Conservation (phyloP, 2,329 filamentous ascomycete genomes). For the Pyrenophora graminea region DNA sequence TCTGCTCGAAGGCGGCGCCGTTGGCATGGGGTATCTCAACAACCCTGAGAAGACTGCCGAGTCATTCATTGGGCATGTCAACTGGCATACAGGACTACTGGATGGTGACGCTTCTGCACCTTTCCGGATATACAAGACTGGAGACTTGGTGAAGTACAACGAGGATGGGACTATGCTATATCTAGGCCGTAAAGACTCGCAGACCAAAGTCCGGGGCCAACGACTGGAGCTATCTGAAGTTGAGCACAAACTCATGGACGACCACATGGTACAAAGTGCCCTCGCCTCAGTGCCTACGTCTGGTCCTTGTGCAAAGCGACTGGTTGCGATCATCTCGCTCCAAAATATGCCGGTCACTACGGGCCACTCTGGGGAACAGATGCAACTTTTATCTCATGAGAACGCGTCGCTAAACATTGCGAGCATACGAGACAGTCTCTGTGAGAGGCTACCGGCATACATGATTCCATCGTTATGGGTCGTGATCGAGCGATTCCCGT, state of each 20-base stretch:
- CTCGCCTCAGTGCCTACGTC: constrained; percentile 33
- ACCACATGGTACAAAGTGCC: constrained; percentile 33
- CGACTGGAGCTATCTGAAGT: constrained; percentile 53
- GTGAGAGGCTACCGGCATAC: constrained; percentile 37
- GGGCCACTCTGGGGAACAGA: background rate
- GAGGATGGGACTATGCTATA: constrained; percentile 42
- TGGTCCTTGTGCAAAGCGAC: constrained; percentile 39
- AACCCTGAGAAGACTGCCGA: constrained; percentile 38
- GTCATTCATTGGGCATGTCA: constrained; percentile 29
- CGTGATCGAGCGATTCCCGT: constrained; percentile 33
- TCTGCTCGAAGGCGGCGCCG: constrained; percentile 45
- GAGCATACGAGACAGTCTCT: constrained; percentile 34
- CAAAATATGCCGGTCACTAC: constrained; percentile 16
- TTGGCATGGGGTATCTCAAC: constrained; percentile 39
- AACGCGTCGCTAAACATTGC: constrained; percentile 28
- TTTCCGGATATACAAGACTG: constrained; percentile 42
- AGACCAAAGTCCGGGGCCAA: constrained; percentile 49
- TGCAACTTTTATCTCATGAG: constrained; percentile 30
- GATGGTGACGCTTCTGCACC: background rate
- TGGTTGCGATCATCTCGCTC: constrained; percentile 37
- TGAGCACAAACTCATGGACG: constrained; percentile 49
- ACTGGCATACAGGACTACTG: constrained; percentile 22
- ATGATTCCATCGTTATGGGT: constrained; percentile 44
- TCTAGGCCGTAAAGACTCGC: constrained; percentile 39
- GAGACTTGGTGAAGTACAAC: constrained; percentile 44